Evolutionary conservation across 2,329 filamentous ascomycete species (phyloP), one percentile per base, ranked within the genome.

Genomic region (Fusarium camptoceras): DNA sequence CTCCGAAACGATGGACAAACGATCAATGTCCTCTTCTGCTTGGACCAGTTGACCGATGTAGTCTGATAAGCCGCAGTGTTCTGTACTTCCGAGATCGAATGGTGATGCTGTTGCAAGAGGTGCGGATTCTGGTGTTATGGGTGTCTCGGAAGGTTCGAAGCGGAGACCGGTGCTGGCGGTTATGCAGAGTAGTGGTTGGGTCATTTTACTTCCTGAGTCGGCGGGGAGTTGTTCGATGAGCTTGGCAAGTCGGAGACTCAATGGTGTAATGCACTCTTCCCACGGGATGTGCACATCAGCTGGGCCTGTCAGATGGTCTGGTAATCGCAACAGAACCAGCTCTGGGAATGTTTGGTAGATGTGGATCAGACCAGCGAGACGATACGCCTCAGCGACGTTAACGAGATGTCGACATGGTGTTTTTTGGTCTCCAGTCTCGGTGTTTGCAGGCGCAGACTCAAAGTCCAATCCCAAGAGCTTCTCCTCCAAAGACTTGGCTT

Each of bases 281-380:
- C 78, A 80, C 1, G 76, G 73, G 2, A 76, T 56, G 6, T 68
- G 55, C 2, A 41, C 49, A 37, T 58, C 46, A 15, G 44, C 43
- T 1, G 61, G 50, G 2, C 24, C 55, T 0, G 46, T 59, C 0
- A 73, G 9, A 9, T 64, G 42, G 3, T 59, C 68, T 0, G 79
- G 78, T 3, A 80, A 59, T 1, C 78, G 73, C 5, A 77, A 46
- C 0, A 76, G 60, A 0, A 78, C 76, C 3, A 80, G 57, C 8
- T 80, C 78, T 0, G 78, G 79, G 6, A 80, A 80, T 0, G 80
- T 81, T 48, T 81, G 77, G 65, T 82, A 82, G 3, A 82, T 77
- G 37, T 82, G 81, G 5, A 82, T 68, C 18, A 82, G 60, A 0
- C 81, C 77, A 1, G 77, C 76, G 0, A 82, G 70, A 2, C 78